These are phyloP conservation scores for Gypsophila paniculata DNA, from an alignment of 179 eudicot genomes.

Conservation along the genomic window DNA sequence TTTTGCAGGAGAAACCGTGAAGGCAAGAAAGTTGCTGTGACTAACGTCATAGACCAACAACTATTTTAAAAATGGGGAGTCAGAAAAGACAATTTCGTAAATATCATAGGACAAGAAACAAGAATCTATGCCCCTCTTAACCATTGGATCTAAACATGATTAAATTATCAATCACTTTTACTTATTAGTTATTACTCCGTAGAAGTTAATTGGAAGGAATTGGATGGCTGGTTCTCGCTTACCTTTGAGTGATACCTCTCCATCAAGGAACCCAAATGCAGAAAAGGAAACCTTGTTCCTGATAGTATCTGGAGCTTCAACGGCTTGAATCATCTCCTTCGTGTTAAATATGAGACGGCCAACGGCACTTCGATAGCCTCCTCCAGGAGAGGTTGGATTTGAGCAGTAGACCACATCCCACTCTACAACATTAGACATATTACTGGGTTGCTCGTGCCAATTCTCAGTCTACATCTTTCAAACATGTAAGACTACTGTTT, in stretches of 20 bases:
- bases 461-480: background rate
- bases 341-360: slow-evolving; percentile 85
- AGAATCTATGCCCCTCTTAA: background rate
- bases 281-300: slow-evolving; percentile 74
- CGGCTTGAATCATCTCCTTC: slow-evolving; percentile 82
- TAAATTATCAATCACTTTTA: background rate
- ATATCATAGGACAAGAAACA: background rate
- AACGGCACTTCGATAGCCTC: slow-evolving; percentile 79
- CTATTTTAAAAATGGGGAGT: background rate
- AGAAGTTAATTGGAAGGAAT: background rate
- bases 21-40: too few relatives aligned
- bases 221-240: slow-evolving; percentile 15
- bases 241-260: slow-evolving; percentile 88
- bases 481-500: background rate
- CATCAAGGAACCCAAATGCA: slow-evolving; percentile 78
- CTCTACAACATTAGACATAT: slow-evolving; percentile 36
- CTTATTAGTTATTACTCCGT: too few relatives aligned
- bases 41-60: background rate
- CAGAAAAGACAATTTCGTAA: background rate
- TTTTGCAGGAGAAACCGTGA: too few relatives aligned
- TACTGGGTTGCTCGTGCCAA: background rate
- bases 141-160: background rate
- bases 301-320: slow-evolving; percentile 81
- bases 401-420: slow-evolving; percentile 98
- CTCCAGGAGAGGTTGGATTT: slow-evolving; percentile 95